A percentile compares a stretch with the other conserved stretches of the same genome.
These are phyloP conservation scores for Thalassiosira livingstoniorum DNA, from an alignment of 352 stramenopile species.

Conservation along the genomic window DNA sequence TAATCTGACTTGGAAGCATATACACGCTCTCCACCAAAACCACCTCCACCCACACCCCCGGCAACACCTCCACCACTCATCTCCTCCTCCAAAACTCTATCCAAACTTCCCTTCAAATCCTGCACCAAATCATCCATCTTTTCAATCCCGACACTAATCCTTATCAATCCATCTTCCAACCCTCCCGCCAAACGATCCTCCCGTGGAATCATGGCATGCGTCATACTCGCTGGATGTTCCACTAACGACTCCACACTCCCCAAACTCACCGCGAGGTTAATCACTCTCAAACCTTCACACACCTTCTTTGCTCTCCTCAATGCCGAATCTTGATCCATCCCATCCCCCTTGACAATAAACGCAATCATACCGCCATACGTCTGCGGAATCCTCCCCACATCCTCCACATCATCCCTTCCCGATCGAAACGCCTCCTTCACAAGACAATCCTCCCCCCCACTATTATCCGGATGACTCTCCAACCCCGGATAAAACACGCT, in stretches of 20 bases:
- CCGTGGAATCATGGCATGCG: constrained; percentile 55
- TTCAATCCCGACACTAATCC: constrained; percentile 56
- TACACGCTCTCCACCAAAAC: not conserved
- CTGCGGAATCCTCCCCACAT: constrained; percentile 39
- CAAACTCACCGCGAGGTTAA: constrained; percentile 52
- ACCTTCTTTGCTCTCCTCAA: constrained; percentile 57
- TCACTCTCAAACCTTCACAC: constrained; percentile 53
- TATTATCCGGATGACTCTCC: constrained; percentile 49
- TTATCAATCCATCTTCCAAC: constrained; percentile 50
- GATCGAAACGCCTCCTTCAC: constrained; percentile 50
- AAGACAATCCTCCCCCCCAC: constrained; percentile 33
- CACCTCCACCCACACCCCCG: not conserved
- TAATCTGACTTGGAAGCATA: constrained; percentile 2
- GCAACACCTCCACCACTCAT: not conserved
- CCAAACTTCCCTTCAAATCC: constrained; percentile 47
- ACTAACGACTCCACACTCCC: constrained; percentile 47
- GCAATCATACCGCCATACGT: constrained; percentile 64
- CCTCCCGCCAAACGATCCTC: constrained; percentile 49
- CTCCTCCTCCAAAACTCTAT: constrained; percentile 47
- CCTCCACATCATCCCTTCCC: constrained; percentile 49
- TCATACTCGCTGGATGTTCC: constrained; percentile 56
- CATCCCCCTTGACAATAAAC: constrained; percentile 50
- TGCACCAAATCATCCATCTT: constrained; percentile 43
- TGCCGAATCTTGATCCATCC: constrained; percentile 40
- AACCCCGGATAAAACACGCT: constrained; percentile 61